Conservation (phyloP, 495 filamentous ascomycete species). For the Aspergillus cavernicola region DNA sequence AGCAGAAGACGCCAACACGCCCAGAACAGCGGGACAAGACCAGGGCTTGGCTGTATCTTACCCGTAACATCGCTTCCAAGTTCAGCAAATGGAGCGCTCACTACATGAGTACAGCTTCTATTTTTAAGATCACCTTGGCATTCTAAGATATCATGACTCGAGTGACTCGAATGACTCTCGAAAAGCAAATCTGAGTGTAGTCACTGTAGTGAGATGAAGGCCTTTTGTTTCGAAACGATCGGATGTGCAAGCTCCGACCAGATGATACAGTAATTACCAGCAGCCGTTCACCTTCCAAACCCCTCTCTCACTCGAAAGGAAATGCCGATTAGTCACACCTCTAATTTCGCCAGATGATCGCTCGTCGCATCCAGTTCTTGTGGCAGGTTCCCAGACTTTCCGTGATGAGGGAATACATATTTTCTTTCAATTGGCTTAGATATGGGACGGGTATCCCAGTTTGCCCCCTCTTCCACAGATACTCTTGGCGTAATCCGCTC, state of each 20-base stretch:
- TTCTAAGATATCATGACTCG: neutral
- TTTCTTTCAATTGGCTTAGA: too few relatives aligned
- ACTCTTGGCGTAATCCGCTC: neutral
- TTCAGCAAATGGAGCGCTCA: neutral
- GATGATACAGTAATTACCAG: neutral
- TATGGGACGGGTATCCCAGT: neutral
- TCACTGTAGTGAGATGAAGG: too few relatives aligned
- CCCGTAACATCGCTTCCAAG: neutral
- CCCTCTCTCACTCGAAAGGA: too few relatives aligned
- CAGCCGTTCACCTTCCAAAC: neutral
- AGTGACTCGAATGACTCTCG: neutral
- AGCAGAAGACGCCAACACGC: constrained; percentile 43
- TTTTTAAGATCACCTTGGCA: neutral
- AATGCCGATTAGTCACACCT: neutral
- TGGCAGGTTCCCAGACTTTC: neutral
- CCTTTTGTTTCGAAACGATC: neutral
- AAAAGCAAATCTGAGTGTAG: neutral
- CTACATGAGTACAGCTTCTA: neutral
- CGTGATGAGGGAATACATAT: neutral
- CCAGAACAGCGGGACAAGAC: constrained; percentile 33
- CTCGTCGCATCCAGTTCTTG: neutral
- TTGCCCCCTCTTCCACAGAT: neutral
- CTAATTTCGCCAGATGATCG: neutral
- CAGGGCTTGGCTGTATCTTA: neutral
- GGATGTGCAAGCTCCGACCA: neutral